Percentiles rank a stretch among this genome's conserved stretches.
Evolutionary conservation across 2,329 filamentous ascomycete species (phyloP).

Genomic region (Fusarium nanum): DNA sequence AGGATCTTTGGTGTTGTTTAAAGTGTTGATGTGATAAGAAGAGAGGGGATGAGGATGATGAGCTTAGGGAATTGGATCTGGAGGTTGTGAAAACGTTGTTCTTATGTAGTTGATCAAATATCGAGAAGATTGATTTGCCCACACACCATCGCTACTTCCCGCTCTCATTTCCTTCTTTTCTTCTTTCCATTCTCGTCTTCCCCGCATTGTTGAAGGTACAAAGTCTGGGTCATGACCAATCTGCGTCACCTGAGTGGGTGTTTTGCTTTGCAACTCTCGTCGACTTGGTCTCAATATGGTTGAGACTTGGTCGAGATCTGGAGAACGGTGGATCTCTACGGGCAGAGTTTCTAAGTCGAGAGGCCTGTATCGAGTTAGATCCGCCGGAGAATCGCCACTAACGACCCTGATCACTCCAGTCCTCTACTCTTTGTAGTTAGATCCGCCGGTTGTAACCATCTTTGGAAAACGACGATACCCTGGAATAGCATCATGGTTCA

Average conservation of each 20-base stretch:
- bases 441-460: constrained; percentile 33
- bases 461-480: background rate
- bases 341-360: constrained; percentile 41
- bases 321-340: constrained; percentile 34
- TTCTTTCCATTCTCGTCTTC: constrained; percentile 17
- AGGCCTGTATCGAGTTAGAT: constrained; percentile 32
- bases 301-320: constrained; percentile 40
- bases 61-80: constrained; percentile 12
- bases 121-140: constrained; percentile 14
- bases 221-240: constrained; percentile 38
- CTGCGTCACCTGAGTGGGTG: constrained; percentile 35
- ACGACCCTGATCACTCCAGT: background rate
- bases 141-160: constrained; percentile 23
- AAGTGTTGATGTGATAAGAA: background rate
- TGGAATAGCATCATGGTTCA: constrained; percentile 38
- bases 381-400: constrained; percentile 29
- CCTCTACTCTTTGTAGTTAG: constrained; percentile 13
- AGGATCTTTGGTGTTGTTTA: background rate
- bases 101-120: constrained; percentile 31
- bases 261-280: constrained; percentile 35
- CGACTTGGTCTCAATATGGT: constrained; percentile 29
- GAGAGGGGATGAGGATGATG: constrained; percentile 24
- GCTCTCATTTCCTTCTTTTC: background rate
- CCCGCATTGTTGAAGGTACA: constrained; percentile 33
- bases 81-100: constrained; percentile 6